Evolutionary conservation across 306 rosid species (phyloP).

Genomic region (Begonia loranthoides): DNA sequence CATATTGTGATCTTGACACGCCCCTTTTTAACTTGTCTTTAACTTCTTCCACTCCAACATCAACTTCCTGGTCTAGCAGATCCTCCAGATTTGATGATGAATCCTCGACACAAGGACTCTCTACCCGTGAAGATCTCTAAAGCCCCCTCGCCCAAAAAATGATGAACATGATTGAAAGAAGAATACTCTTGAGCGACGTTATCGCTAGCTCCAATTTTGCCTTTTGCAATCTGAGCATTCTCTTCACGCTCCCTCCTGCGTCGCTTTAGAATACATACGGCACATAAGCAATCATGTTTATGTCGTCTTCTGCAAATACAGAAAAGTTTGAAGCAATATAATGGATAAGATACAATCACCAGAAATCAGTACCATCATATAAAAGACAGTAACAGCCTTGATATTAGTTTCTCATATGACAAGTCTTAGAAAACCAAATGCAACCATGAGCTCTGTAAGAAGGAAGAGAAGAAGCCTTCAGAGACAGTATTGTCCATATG

Average conservation of each 20-base stretch:
- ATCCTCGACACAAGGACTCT: constrained; percentile 61
- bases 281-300: constrained; percentile 85
- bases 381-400: no score
- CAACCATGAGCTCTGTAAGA: no score
- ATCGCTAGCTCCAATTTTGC: constrained; percentile 30
- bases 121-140: constrained; percentile 47
- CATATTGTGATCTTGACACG: constrained; percentile 30
- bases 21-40: constrained; percentile 38
- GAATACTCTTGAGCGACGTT: constrained; percentile 30
- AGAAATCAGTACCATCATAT: not conserved
- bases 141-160: not conserved
- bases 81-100: constrained; percentile 65
- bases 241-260: constrained; percentile 90
- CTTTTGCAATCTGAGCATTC: constrained; percentile 50
- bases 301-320: constrained; percentile 75
- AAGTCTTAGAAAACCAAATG: no score
- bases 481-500: no score
- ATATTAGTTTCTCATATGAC: no score
- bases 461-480: no score
- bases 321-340: no score
- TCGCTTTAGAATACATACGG: constrained; percentile 84
- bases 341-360: constrained; percentile 6
- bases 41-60: constrained; percentile 34
- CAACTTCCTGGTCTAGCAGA: constrained; percentile 33
- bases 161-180: not conserved